A percentile compares a stretch with the other conserved stretches of the same genome.
These are phyloP conservation scores for Elymus sibiricus DNA, from an alignment of 176 grass and related monocot genomes.

Conservation along the genomic window DNA sequence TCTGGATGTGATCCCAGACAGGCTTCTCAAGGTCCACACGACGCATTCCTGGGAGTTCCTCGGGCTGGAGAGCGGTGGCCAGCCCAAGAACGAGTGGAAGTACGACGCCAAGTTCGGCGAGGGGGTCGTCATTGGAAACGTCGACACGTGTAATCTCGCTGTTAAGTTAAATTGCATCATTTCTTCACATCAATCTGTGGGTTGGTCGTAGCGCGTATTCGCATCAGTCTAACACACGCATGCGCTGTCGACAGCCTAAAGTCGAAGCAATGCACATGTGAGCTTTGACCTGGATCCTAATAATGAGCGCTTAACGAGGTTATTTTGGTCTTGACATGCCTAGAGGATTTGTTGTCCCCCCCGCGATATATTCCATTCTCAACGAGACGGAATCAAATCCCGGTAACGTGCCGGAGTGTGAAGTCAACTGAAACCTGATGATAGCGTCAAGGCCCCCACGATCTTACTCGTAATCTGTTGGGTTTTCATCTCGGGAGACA, in stretches of 20 bases:
- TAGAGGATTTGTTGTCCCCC: not conserved
- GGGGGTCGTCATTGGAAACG: slow-evolving; percentile 12
- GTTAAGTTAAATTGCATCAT: not conserved
- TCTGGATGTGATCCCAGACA: slow-evolving; percentile 21
- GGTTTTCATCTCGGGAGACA: too few species aligned
- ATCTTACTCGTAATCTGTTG: not conserved
- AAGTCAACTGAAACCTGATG: not conserved
- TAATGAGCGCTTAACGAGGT: not conserved
- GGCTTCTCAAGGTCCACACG: not conserved
- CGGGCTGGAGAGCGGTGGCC: not conserved
- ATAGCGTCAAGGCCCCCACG: not conserved
- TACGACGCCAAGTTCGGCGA: not conserved
- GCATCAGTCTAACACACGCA: not conserved
- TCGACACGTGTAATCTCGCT: slow-evolving; percentile 27
- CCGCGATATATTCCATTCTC: not conserved
- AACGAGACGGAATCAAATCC: not conserved
- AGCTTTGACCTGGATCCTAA: not conserved
- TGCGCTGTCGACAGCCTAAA: not conserved
- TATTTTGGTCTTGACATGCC: not conserved
- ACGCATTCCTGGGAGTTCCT: slow-evolving; percentile 48
- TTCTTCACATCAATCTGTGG: not conserved
- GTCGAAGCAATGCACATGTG: not conserved
- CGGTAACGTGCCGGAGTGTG: not conserved
- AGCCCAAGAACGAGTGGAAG: not conserved
- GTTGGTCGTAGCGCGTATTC: too few species aligned